Evolutionary conservation across 352 stramenopile species (phyloP).

Genomic region (Phytophthora meadii): DNA sequence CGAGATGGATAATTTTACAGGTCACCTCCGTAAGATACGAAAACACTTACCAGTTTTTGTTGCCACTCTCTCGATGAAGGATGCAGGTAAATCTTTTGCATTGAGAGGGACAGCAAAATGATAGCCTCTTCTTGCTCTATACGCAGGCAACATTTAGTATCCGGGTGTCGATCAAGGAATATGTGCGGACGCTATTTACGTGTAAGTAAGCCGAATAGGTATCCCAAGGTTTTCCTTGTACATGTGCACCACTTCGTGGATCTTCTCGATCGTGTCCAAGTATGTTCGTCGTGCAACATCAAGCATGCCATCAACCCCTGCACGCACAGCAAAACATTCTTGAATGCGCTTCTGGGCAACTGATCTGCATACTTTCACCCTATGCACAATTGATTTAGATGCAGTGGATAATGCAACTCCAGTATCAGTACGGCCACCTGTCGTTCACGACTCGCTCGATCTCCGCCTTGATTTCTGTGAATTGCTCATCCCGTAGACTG

Average conservation of each 20-base stretch:
- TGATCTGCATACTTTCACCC: constrained; percentile 70
- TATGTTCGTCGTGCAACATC: constrained; percentile 84
- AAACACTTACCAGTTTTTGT: constrained; percentile 59
- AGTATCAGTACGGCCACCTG: constrained; percentile 39
- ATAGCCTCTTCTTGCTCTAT: constrained; percentile 71
- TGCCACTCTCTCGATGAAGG: constrained; percentile 72
- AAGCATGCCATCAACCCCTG: constrained; percentile 87
- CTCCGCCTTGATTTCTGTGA: constrained; percentile 55
- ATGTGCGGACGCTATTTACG: constrained; percentile 40
- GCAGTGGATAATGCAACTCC: background rate
- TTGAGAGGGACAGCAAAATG: constrained; percentile 72
- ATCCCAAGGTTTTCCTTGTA: constrained; percentile 80
- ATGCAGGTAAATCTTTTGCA: constrained; percentile 54
- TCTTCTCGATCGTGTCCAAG: constrained; percentile 84
- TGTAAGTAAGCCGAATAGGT: constrained; percentile 80
- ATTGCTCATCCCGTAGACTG: constrained; percentile 66
- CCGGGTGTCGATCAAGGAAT: too few relatives aligned
- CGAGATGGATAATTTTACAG: too few relatives aligned
- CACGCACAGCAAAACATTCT: constrained; percentile 83
- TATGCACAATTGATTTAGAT: constrained; percentile 19
- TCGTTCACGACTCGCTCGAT: constrained; percentile 84
- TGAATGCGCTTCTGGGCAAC: constrained; percentile 85
- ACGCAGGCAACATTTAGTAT: background rate
- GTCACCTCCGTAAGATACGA: too few relatives aligned
- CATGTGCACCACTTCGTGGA: constrained; percentile 74